These are phyloP conservation scores for Candida pseudoviswanathii DNA, from an alignment of 1,139 yeast genomes.

Conservation along the genomic window DNA sequence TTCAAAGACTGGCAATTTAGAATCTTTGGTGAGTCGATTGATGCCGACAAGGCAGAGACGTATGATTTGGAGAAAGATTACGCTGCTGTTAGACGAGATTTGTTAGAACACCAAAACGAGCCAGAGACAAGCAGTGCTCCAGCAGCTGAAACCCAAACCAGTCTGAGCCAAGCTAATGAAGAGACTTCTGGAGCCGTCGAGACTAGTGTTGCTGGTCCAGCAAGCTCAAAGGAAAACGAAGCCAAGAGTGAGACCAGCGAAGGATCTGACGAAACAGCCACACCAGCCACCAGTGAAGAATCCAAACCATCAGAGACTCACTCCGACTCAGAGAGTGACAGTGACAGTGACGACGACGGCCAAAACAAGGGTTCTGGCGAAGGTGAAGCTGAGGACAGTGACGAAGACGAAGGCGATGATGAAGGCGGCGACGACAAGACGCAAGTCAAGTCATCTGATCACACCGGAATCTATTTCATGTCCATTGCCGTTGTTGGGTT, in stretches of 20 bases:
- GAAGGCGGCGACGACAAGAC: conserved; percentile 28
- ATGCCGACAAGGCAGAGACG: conserved; percentile 58
- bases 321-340: conserved; percentile 13
- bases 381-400: conserved; percentile 10
- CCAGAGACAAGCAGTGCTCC: conserved; percentile 2
- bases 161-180: no score
- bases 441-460: conserved; percentile 34
- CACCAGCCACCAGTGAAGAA: conserved; percentile 4
- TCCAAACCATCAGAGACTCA: conserved; percentile 8
- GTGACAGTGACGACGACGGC: conserved; percentile 8
- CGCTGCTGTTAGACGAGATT: conserved; percentile 40
- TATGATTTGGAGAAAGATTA: conserved; percentile 44
- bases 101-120: conserved; percentile 17
- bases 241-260: background rate
- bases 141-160: background rate
- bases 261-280: conserved; percentile 6
- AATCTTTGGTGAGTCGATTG: conserved; percentile 79
- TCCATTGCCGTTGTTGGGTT: conserved; percentile 63
- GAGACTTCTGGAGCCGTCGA: conserved; percentile 1
- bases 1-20: conserved; percentile 75
- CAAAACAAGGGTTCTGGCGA: conserved; percentile 16
- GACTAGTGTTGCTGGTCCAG: conserved; percentile 3
- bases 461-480: conserved; percentile 61
- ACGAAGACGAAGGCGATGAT: conserved; percentile 15
- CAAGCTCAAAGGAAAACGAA: conserved; percentile 3